These are phyloP conservation scores for Penicillium sp. DNA, from an alignment of 2,329 filamentous ascomycete genomes.

Conservation along the genomic window DNA sequence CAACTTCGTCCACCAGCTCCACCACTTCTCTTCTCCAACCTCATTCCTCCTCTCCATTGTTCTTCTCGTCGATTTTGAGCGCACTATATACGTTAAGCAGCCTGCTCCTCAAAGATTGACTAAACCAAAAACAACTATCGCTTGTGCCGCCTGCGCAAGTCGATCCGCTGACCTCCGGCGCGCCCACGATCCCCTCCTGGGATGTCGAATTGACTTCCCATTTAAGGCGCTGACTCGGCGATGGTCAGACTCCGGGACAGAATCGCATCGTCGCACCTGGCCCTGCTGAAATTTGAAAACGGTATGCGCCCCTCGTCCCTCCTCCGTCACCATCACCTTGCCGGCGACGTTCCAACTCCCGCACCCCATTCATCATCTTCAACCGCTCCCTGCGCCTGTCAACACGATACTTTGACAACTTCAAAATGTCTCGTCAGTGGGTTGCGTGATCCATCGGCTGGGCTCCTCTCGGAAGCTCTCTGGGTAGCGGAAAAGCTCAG, in stretches of 20 bases:
- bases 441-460: slow-evolving; percentile 27
- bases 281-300: slow-evolving; percentile 27
- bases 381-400: background rate
- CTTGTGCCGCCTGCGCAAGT: background rate
- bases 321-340: slow-evolving; percentile 1
- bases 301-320: slow-evolving; percentile 25
- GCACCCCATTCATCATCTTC: background rate
- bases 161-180: slow-evolving; percentile 3
- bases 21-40: background rate
- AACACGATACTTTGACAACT: slow-evolving; percentile 1
- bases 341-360: background rate
- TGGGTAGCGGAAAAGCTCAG: slow-evolving; percentile 1
- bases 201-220: slow-evolving; percentile 19
- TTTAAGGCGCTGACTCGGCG: slow-evolving; percentile 25
- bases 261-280: slow-evolving; percentile 26
- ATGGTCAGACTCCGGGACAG: slow-evolving; percentile 29
- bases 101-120: background rate
- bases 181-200: background rate
- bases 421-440: slow-evolving; percentile 33
- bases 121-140: background rate
- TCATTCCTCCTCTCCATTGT: background rate
- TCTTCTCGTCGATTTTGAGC: background rate
- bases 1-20: background rate
- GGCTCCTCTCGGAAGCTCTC: slow-evolving; percentile 14
- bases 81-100: background rate